These are phyloP conservation scores for Taxawa tesnikishii DNA, from an alignment of 2,329 filamentous ascomycete species.

Conservation along the genomic window DNA sequence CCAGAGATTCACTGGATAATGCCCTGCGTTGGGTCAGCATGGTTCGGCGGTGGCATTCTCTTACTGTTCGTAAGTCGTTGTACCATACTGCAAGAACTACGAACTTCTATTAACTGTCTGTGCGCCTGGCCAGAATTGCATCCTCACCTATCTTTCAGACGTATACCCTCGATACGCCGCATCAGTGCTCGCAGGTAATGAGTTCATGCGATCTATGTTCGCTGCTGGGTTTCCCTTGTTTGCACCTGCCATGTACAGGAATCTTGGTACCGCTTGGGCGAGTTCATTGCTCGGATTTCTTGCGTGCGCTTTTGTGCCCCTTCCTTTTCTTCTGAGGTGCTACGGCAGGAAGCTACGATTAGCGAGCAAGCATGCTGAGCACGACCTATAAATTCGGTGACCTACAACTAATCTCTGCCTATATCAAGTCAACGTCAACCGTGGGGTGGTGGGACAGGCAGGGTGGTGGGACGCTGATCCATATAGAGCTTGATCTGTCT, in stretches of 20 bases:
- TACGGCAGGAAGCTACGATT: no score
- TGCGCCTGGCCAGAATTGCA: no score
- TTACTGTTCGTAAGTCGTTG: background rate
- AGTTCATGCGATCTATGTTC: slow-evolving; percentile 44
- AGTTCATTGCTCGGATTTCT: slow-evolving; percentile 27
- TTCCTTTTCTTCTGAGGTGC: no score
- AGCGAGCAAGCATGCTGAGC: no score
- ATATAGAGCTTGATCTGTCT: no score
- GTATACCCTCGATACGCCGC: slow-evolving; percentile 47
- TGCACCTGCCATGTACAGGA: slow-evolving; percentile 29
- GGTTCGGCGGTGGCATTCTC: slow-evolving; percentile 3
- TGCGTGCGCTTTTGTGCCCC: no score
- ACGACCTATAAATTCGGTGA: no score
- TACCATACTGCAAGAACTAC: background rate
- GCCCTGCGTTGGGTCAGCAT: slow-evolving; percentile 1
- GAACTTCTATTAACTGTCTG: slow-evolving; percentile 1
- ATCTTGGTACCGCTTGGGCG: slow-evolving; percentile 29
- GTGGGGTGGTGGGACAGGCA: no score
- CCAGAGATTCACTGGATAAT: slow-evolving; percentile 4
- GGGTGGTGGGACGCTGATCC: no score
- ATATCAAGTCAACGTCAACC: no score
- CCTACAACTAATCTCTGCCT: no score
- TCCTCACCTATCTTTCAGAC: slow-evolving; percentile 50
- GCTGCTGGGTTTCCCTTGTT: slow-evolving; percentile 50
- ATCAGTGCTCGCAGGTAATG: slow-evolving; percentile 52